phyloP scores from a whole-genome alignment of 768 basidiomycete genomes.

The Strobilomyces echinocephalus region DNA sequence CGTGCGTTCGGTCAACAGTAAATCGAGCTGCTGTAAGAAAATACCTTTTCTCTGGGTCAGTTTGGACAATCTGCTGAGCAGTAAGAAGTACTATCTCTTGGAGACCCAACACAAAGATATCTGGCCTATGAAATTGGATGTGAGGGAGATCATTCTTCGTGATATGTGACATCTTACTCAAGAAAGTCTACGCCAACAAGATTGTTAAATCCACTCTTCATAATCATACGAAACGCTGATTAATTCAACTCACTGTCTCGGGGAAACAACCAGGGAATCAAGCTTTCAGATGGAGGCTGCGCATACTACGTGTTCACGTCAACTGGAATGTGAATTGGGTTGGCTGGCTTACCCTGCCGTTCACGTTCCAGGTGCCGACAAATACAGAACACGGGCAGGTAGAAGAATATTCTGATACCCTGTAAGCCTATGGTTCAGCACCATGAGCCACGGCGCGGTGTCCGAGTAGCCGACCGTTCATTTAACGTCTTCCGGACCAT shows the following conservation, averaged over 20 bases:
- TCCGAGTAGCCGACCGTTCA: conserved; percentile 47
- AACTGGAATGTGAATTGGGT: background rate
- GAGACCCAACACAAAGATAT: conserved; percentile 87
- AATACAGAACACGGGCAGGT: conserved; percentile 70
- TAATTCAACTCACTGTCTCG: conserved; percentile 52
- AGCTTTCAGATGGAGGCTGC: conserved; percentile 73
- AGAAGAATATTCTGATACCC: conserved; percentile 80
- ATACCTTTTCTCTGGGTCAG: conserved; percentile 91
- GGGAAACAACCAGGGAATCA: conserved; percentile 90
- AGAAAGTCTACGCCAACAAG: conserved; percentile 14
- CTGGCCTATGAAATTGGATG: conserved; percentile 50
- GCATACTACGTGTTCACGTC: conserved; percentile 5
- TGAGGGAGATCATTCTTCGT: conserved; percentile 24
- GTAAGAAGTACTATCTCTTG: conserved; percentile 98
- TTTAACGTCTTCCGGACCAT: conserved; percentile 69
- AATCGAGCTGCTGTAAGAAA: background rate
- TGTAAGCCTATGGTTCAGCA: conserved; percentile 26
- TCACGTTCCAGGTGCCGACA: conserved; percentile 93
- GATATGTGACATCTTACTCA: conserved; percentile 9
- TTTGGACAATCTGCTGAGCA: conserved; percentile 95
- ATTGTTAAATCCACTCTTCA: background rate
- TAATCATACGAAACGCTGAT: background rate
- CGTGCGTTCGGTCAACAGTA: background rate
- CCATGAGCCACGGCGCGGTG: background rate
- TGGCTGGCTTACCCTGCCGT: conserved; percentile 62